Conservation (phyloP, 1,284 basidiomycete species). For the Salmacisia buchloeana region DNA sequence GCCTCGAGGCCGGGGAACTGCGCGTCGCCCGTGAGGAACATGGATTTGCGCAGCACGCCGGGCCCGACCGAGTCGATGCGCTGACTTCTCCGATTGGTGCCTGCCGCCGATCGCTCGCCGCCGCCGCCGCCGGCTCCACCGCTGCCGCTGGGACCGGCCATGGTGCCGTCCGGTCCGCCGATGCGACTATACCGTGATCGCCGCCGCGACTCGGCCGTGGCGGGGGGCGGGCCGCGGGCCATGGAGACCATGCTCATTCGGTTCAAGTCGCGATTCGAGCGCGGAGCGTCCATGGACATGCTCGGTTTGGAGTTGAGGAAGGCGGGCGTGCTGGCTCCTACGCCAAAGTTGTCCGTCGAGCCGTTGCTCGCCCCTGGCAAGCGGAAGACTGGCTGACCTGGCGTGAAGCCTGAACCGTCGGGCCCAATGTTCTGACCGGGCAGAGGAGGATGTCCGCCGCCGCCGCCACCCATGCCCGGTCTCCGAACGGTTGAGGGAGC, state of each 20-base stretch:
- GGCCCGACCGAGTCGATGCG: slow-evolving; percentile 16
- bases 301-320: neutral
- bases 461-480: neutral
- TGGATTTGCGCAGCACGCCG: slow-evolving; percentile 14
- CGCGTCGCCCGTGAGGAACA: slow-evolving; percentile 11
- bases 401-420: slow-evolving; percentile 1
- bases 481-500: neutral
- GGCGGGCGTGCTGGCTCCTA: neutral
- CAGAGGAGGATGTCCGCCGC: slow-evolving; percentile 8
- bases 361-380: neutral
- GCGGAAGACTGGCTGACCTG: slow-evolving; percentile 1
- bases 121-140: neutral
- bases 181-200: slow-evolving; percentile 13
- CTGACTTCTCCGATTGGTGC: slow-evolving; percentile 1
- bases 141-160: neutral
- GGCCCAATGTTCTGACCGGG: neutral
- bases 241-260: neutral
- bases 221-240: slow-evolving; percentile 14
- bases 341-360: too few species aligned
- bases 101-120: too few species aligned
- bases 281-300: slow-evolving; percentile 9
- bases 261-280: slow-evolving; percentile 9
- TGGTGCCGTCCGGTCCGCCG: neutral
- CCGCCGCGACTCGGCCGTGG: slow-evolving; percentile 9
- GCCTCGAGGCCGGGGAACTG: slow-evolving; percentile 7